A percentile compares a stretch with the other conserved stretches of the same genome.
Conservation (phyloP, 2,329 filamentous ascomycete species). For the Escovopsis sp. region DNA sequence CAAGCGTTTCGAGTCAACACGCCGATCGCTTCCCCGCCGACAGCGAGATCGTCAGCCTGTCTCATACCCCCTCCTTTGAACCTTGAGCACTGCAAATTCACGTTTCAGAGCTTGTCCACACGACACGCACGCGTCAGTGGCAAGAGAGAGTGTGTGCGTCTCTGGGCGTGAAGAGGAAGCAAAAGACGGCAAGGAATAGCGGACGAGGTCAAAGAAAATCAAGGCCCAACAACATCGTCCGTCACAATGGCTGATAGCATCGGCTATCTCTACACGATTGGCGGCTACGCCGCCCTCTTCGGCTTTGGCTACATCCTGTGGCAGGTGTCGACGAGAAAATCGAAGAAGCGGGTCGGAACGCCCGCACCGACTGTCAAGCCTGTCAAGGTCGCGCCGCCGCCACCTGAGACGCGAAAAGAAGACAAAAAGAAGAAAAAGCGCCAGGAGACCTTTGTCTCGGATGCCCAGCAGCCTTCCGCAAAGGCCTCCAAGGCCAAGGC, state of each 20-base stretch:
- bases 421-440: conserved; percentile 32
- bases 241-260: conserved; percentile 19
- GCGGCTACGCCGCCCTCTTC: conserved; percentile 22
- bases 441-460: conserved; percentile 24
- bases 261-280: conserved; percentile 21
- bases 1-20: conserved; percentile 1
- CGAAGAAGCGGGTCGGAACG: conserved; percentile 16
- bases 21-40: no score
- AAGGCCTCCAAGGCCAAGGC: conserved; percentile 27
- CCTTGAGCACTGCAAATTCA: no score
- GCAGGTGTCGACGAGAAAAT: conserved; percentile 19
- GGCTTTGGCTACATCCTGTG: conserved; percentile 22
- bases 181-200: no score
- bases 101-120: no score
- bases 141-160: no score
- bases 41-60: not conserved
- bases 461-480: conserved; percentile 18
- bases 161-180: no score
- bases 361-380: conserved; percentile 13
- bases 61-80: not conserved
- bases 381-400: conserved; percentile 14
- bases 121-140: not conserved
- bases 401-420: conserved; percentile 23
- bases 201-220: not conserved
- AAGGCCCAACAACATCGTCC: not conserved